Base-by-base conservation (phyloP, 768 basidiomycete genomes). In the Trametes maxima region DNA sequence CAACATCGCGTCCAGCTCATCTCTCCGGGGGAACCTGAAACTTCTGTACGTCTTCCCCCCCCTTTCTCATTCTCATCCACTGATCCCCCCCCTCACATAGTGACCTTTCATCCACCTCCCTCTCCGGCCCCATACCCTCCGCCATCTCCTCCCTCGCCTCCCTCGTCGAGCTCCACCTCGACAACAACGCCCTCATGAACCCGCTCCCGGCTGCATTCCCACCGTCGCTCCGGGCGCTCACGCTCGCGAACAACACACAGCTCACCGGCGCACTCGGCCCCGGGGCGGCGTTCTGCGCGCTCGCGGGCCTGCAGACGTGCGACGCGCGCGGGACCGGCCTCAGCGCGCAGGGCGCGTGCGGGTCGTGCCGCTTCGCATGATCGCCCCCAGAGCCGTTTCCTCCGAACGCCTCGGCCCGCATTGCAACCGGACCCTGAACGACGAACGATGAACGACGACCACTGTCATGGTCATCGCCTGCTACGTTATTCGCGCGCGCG, bases 71-170 rank as follows among this genome's bases (percentile, higher is more conserved):
- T 14, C n/a, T 24, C 37, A 2, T 28, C 44, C 50, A 19, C 44
- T 40, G 19, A 14, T 54, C 7, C 42, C 28, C 4, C 8, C 33
- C 19, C 42, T 33, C 33, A 52, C 46, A 24, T 57, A 75, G 74
- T 17, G 78, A 80, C 33, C 69, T 80, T 22, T 77, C 77, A 11
- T 73, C 74, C 2, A 79, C 76, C 1, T 75, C 73, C 6, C 71
- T 80, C n/a, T 70, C 74, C 1, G 75, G 75, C n/a, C 56, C 70
- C 44, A 76, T 80, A 39, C 77, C 79, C 1, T 54, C 65, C 7
- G 42, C 68, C 5, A 55, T 80, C 33, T 73, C 74, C 8, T 72
- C 76, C 19, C 68, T 79, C 22, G 67, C 66, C 19, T 64, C 71
- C 0, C 75, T 80, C 19, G 68, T 67, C 0, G 76, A 78, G 57